phyloP scores from a whole-genome alignment of 768 basidiomycete species.

The Roridomyces roridus region DNA sequence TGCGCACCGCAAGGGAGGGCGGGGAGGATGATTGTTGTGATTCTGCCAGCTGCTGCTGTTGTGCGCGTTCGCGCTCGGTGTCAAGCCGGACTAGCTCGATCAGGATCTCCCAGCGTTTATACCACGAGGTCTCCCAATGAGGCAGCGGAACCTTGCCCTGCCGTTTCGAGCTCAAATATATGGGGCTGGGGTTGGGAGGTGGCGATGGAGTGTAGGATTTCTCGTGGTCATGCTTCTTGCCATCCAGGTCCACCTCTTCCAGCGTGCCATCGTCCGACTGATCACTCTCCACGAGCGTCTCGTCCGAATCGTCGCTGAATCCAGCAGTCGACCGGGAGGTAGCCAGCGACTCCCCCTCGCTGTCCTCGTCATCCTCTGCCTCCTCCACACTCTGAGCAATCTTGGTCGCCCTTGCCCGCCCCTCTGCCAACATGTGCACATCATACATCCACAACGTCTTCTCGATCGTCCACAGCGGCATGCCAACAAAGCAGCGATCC shows the following conservation, averaged over 20 bases:
- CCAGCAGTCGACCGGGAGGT: constrained; percentile 34
- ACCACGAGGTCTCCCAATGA: constrained; percentile 56
- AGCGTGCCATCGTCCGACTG: too few relatives aligned
- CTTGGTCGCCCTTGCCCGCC: constrained; percentile 11
- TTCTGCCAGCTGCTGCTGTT: background rate
- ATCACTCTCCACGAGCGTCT: constrained; percentile 63
- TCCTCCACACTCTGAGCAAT: background rate
- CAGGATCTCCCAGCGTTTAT: constrained; percentile 60
- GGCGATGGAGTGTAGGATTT: background rate
- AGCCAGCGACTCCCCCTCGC: constrained; percentile 41
- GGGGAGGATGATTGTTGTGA: background rate
- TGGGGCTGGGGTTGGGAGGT: background rate
- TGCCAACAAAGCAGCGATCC: constrained; percentile 62
- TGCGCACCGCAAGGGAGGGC: background rate
- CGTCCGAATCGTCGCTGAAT: constrained; percentile 58
- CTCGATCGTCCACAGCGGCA: constrained; percentile 69
- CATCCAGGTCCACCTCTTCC: constrained; percentile 29
- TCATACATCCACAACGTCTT: constrained; percentile 72
- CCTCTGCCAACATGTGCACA: constrained; percentile 45
- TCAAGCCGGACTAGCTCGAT: constrained; percentile 46
- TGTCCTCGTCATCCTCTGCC: constrained; percentile 32
- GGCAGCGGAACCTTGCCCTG: constrained; percentile 27
- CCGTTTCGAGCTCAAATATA: constrained; percentile 7
- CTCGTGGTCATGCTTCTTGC: constrained; percentile 14
- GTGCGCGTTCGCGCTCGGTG: constrained; percentile 22